Evolutionary conservation across 352 stramenopile species (phyloP).

Genomic region (Pythium sukuiense): DNA sequence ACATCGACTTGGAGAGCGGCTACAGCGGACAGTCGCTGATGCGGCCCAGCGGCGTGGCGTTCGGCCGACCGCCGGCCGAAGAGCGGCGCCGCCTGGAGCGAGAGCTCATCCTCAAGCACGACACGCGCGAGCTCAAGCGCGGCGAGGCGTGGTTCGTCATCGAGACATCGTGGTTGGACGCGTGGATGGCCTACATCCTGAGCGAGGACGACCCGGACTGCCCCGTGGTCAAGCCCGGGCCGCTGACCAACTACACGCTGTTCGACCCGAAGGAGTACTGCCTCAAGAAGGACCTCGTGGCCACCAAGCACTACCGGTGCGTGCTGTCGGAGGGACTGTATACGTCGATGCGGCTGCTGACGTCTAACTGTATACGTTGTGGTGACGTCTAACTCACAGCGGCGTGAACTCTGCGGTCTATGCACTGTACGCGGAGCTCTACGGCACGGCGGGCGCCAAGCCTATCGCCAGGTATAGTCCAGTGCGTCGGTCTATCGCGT

Average conservation of each 20-base stretch:
- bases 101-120: conserved; percentile 65
- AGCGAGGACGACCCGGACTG: conserved; percentile 60
- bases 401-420: conserved; percentile 82
- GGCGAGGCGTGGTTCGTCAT: conserved; percentile 81
- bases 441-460: conserved; percentile 62
- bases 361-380: background rate
- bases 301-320: conserved; percentile 72
- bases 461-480: conserved; percentile 48
- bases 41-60: conserved; percentile 10
- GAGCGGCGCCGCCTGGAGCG: conserved; percentile 44
- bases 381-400: conserved; percentile 18
- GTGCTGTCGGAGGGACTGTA: background rate
- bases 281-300: conserved; percentile 52
- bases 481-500: background rate
- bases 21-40: conserved; percentile 12
- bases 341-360: background rate
- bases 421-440: conserved; percentile 72
- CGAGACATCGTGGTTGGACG: conserved; percentile 75
- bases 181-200: conserved; percentile 80
- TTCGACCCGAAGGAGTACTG: conserved; percentile 74
- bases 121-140: conserved; percentile 60
- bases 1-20: conserved; percentile 31
- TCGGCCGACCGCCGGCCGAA: conserved; percentile 30
- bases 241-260: conserved; percentile 70
- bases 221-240: conserved; percentile 47